phyloP scores from a whole-genome alignment of 2,329 filamentous ascomycete genomes.

The Remersonia thermophila region DNA sequence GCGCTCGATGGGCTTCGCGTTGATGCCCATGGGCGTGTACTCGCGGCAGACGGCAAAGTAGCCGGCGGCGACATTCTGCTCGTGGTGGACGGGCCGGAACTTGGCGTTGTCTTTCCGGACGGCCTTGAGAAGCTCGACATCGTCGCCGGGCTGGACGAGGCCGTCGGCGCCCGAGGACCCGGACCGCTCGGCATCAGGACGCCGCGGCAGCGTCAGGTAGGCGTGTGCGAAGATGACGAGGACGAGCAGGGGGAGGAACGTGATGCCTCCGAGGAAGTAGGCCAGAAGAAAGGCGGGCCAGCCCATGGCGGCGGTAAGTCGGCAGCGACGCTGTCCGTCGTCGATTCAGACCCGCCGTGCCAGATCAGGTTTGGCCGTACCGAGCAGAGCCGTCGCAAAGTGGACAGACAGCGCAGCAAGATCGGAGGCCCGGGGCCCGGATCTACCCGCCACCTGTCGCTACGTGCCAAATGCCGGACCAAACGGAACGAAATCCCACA shows the following conservation, averaged over 20 bases:
- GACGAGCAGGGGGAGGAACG: slow-evolving; percentile 67
- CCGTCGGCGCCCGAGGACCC: slow-evolving; percentile 22
- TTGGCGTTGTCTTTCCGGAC: slow-evolving; percentile 50
- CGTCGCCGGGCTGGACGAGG: slow-evolving; percentile 49
- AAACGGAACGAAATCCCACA: too few relatives aligned
- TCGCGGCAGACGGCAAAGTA: slow-evolving; percentile 94
- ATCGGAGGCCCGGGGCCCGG: too few relatives aligned
- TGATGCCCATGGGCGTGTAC: slow-evolving; percentile 82
- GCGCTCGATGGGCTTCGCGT: slow-evolving; percentile 82
- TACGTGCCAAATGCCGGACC: too few relatives aligned
- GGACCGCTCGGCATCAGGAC: slow-evolving; percentile 26
- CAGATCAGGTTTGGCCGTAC: too few relatives aligned
- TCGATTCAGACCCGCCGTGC: too few relatives aligned
- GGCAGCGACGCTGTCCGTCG: too few relatives aligned
- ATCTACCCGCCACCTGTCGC: too few relatives aligned
- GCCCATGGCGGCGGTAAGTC: slow-evolving; percentile 28
- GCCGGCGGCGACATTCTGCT: slow-evolving; percentile 70
- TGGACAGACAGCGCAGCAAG: too few relatives aligned
- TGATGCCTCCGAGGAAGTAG: slow-evolving; percentile 79
- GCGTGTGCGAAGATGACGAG: slow-evolving; percentile 49
- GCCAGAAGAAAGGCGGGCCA: slow-evolving; percentile 53
- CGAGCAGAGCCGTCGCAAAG: too few relatives aligned
- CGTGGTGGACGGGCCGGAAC: slow-evolving; percentile 37
- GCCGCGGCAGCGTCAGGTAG: slow-evolving; percentile 53
- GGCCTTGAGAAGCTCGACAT: slow-evolving; percentile 50